phyloP scores from a whole-genome alignment of 192 early-diverging fungal genomes.

The Phlyctochytrium bullatum region DNA sequence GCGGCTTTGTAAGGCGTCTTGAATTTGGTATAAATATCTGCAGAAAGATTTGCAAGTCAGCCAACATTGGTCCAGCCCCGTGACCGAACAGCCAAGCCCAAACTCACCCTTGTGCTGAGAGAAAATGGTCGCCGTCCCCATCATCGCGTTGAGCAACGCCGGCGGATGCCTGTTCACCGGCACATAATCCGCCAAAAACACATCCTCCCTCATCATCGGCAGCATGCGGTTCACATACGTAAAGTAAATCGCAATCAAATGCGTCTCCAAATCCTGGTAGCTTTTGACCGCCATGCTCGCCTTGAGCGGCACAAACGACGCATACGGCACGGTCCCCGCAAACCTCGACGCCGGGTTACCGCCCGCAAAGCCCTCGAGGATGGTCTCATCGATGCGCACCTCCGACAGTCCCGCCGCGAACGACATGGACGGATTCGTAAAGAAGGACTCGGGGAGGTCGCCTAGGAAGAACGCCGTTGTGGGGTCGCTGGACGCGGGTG shows the following conservation, averaged over 20 bases:
- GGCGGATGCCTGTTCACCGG: constrained; percentile 2
- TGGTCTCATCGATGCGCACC: not conserved
- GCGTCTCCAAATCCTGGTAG: not conserved
- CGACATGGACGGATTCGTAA: not conserved
- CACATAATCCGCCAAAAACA: not conserved
- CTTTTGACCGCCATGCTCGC: not conserved
- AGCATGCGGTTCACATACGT: not conserved
- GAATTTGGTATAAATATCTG: not conserved
- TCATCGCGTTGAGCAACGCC: constrained; percentile 1
- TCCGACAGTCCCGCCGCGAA: not conserved
- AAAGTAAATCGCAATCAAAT: constrained; percentile 11
- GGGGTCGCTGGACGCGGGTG: not conserved
- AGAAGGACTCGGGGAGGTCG: not conserved
- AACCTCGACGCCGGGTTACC: too few species aligned
- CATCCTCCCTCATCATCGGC: not conserved
- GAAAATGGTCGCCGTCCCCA: constrained; percentile 1
- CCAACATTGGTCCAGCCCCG: too few species aligned
- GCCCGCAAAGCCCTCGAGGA: too few species aligned
- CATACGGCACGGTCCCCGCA: too few species aligned
- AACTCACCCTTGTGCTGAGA: constrained; percentile 2
- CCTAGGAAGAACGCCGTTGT: not conserved
- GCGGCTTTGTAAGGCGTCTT: constrained; percentile 2
- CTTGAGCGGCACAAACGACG: too few species aligned
- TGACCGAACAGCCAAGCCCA: not conserved
- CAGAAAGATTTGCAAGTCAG: too few species aligned